These are phyloP conservation scores for Onygenales sp. DNA, from an alignment of 2,329 filamentous ascomycete species.

Conservation along the genomic window DNA sequence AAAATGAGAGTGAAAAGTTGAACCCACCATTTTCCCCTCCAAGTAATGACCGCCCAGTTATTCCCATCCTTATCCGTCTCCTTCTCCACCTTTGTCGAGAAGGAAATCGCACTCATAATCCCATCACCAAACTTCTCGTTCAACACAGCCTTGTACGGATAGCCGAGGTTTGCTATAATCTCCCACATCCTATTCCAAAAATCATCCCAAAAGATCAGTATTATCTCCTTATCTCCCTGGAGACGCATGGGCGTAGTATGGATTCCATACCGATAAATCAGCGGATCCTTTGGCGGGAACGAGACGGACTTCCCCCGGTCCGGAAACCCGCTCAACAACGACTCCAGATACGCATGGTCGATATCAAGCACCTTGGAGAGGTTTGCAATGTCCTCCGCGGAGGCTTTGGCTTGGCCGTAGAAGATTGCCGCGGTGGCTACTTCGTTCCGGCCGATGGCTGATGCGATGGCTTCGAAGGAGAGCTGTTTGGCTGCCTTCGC, in stretches of 20 bases:
- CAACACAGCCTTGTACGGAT: slow-evolving; percentile 87
- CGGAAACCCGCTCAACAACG: slow-evolving; percentile 62
- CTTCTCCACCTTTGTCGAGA: slow-evolving; percentile 86
- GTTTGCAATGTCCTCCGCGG: slow-evolving; percentile 57
- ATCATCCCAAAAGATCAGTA: too few relatives aligned
- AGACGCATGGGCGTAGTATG: too few relatives aligned
- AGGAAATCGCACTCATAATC: slow-evolving; percentile 94
- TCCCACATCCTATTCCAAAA: slow-evolving; percentile 54
- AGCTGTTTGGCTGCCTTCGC: slow-evolving; percentile 69
- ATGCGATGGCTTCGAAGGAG: slow-evolving; percentile 69
- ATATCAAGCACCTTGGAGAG: slow-evolving; percentile 59
- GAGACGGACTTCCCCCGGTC: slow-evolving; percentile 70
- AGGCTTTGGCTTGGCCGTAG: slow-evolving; percentile 75
- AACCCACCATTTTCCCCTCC: slow-evolving; percentile 72
- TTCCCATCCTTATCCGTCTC: slow-evolving; percentile 76
- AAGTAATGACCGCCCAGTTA: slow-evolving; percentile 74
- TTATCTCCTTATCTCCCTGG: too few relatives aligned
- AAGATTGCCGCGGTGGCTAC: slow-evolving; percentile 81
- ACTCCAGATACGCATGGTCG: slow-evolving; percentile 45
- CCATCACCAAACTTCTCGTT: slow-evolving; percentile 94
- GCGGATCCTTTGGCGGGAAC: slow-evolving; percentile 74
- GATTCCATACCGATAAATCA: slow-evolving; percentile 59
- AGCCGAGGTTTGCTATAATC: slow-evolving; percentile 93
- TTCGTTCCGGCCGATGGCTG: slow-evolving; percentile 66
- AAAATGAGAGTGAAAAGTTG: background rate